Evolutionary conservation across 164 flowering plant genomes (phyloP), one percentile per base, ranked within the genome.

Genomic region (Chimonanthus praecox): DNA sequence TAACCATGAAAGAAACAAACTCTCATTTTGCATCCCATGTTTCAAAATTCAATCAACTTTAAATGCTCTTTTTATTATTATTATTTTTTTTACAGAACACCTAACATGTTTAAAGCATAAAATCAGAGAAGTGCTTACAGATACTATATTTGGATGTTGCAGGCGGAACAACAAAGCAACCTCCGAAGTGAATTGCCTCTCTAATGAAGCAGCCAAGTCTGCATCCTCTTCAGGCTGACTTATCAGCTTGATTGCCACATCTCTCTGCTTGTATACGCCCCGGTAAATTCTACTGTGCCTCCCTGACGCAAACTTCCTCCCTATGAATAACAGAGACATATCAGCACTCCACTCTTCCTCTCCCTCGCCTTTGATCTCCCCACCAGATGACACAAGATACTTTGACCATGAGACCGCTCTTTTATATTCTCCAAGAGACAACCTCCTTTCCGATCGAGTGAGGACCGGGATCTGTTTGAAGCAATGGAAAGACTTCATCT

Each of bases 341-440:
- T 92, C 97, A 0, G 92, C 97, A 64, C 95, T 86, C 97, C 95
- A 90, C 64, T 87, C 86, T 49, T 85, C 91, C 49, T 88, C 93
- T 9, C 83, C 90, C 47, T 82, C 91, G 11, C 89, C 94, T 73
- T 90, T 92, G 16, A 90, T 90, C 76, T 64, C 87, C 0, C 85
- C 94, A 0, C 94, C 95, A 0, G 92, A 83, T 0, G 94, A 90
- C 5, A 90, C 89, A 76, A 92, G 75, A 70, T 90, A 92, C 78
- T 90, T 89, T 20, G 97, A 92, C 97, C 97, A 92, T 43, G 97
- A 92, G 48, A 84, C 77, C 0, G 93, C 93, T 73, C 91, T 72
- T 54, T 78, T 84, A 83, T 88, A 90, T 79, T 92, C 97, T 7
- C 75, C 75, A 10, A 73, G 75, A 2, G 75, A 54, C n/a, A 73